Percentiles rank a stretch among this genome's conserved stretches.
Evolutionary conservation across 306 rosid genomes (phyloP).

Genomic region (Begonia loranthoides): DNA sequence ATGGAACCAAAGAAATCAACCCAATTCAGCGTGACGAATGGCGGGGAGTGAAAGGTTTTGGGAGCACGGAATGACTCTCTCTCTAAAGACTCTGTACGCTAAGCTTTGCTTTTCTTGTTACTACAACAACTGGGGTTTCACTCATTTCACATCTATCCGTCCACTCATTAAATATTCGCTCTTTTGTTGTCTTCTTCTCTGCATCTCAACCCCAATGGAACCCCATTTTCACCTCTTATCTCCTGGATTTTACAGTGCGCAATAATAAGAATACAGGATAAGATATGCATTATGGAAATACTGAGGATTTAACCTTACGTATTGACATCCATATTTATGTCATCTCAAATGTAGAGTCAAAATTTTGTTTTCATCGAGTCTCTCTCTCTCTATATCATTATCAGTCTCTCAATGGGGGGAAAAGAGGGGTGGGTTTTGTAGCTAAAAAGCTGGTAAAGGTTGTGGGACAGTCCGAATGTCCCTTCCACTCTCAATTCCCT

Average conservation of each 20-base stretch:
- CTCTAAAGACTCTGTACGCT: background rate
- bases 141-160: conserved; percentile 28
- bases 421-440: too few relatives aligned
- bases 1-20: conserved; percentile 16
- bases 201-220: background rate
- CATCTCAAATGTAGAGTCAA: too few relatives aligned
- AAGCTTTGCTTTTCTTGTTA: conserved; percentile 5
- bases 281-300: too few relatives aligned
- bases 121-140: conserved; percentile 22
- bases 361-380: too few relatives aligned
- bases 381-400: too few relatives aligned
- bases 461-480: conserved; percentile 99
- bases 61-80: conserved; percentile 39
- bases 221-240: too few relatives aligned
- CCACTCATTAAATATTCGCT: conserved; percentile 47
- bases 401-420: too few relatives aligned
- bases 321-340: too few relatives aligned
- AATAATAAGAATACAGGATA: too few relatives aligned
- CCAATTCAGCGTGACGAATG: background rate
- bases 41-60: conserved; percentile 2
- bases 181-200: conserved; percentile 24
- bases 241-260: too few relatives aligned
- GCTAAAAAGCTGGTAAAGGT: conserved; percentile 46
- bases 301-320: too few relatives aligned
- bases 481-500: conserved; percentile 22